Conservation (phyloP, 441 rosid species). For the Rhodomyrtus psidioides region DNA sequence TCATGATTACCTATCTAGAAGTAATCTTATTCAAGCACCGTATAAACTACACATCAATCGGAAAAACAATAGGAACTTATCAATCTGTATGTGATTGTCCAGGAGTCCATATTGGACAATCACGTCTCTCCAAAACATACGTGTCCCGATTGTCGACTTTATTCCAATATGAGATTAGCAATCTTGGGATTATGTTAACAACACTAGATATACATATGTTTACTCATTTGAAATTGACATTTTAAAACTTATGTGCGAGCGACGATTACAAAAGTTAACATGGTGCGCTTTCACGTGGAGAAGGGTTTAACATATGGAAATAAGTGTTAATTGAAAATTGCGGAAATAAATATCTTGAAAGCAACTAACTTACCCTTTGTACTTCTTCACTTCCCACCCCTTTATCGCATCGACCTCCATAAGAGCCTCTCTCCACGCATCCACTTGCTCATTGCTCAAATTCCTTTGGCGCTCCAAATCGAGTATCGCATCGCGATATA, state of each 20-base stretch:
- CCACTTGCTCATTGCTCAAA: neutral
- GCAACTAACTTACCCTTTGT: neutral
- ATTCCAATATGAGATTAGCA: neutral
- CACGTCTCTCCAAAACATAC: neutral
- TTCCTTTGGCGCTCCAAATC: neutral
- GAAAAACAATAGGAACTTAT: neutral
- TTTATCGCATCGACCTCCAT: neutral
- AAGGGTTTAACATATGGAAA: too few species aligned
- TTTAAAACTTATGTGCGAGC: neutral
- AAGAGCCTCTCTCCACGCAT: neutral
- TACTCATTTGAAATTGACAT: neutral
- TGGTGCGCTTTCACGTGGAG: too few species aligned
- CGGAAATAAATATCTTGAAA: neutral
- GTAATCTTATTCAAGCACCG: neutral
- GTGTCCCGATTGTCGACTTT: accelerated
- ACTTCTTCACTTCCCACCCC: neutral
- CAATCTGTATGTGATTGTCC: neutral
- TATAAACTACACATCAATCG: neutral
- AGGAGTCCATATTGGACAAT: neutral
- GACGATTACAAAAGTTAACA: too few species aligned
- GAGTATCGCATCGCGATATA: accelerated
- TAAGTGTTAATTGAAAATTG: neutral
- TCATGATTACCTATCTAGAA: neutral
- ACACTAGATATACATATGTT: neutral
- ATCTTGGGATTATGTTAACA: too few species aligned